phyloP scores from a whole-genome alignment of 139 green algal genomes.

The Chlamydomonas sp. region DNA sequence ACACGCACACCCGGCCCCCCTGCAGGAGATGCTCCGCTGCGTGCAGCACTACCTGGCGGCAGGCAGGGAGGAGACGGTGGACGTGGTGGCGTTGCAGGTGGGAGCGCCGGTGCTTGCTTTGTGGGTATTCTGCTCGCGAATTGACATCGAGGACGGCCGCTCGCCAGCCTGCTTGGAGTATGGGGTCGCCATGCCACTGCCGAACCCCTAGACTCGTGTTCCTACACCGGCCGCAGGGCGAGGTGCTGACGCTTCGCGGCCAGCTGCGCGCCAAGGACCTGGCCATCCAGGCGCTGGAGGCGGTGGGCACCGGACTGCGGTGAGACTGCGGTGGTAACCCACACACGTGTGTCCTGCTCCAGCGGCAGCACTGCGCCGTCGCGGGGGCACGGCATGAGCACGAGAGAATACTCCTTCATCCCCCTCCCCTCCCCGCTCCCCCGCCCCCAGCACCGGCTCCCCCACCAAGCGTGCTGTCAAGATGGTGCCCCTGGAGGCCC shows the following conservation, averaged over 20 bases:
- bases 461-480: conserved; percentile 28
- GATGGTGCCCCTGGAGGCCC: conserved; percentile 53
- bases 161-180: too few species aligned
- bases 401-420: not conserved
- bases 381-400: too few species aligned
- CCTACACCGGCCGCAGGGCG: conserved; percentile 10
- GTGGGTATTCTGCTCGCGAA: not conserved
- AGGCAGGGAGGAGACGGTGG: conserved; percentile 9
- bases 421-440: not conserved
- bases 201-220: not conserved
- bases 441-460: conserved; percentile 15
- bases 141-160: not conserved
- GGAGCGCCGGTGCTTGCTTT: not conserved
- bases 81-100: conserved; percentile 49
- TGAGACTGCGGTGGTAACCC: not conserved
- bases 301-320: conserved; percentile 24
- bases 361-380: not conserved
- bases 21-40: conserved; percentile 41
- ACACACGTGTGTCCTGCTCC: not conserved
- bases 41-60: conserved; percentile 38
- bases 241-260: conserved; percentile 45
- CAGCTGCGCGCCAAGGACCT: conserved; percentile 35
- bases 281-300: conserved; percentile 38
- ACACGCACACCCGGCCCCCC: too few species aligned
- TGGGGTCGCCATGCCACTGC: too few species aligned